phyloP scores from a whole-genome alignment of 2,329 filamentous ascomycete genomes.

The Alternaria hordeiaustralica region DNA sequence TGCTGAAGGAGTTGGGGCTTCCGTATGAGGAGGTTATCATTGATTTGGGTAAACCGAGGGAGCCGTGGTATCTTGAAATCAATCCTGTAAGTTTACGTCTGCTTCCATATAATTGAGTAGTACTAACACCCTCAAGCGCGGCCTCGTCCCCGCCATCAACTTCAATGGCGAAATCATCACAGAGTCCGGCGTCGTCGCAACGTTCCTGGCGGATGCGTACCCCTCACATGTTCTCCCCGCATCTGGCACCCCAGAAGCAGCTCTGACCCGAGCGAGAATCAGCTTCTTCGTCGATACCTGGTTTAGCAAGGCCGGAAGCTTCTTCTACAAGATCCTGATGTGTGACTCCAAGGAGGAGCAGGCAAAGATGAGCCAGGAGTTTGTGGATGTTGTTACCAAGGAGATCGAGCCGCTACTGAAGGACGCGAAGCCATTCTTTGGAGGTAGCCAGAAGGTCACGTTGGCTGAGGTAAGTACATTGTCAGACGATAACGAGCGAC shows the following conservation, averaged over 20 bases:
- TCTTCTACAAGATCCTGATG: constrained; percentile 55
- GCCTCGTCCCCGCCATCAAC: constrained; percentile 74
- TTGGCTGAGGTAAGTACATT: constrained; percentile 69
- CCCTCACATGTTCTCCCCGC: constrained; percentile 71
- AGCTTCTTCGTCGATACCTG: constrained; percentile 76
- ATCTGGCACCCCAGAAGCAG: constrained; percentile 58
- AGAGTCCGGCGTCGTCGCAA: constrained; percentile 75
- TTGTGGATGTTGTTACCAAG: constrained; percentile 66
- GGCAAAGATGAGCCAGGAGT: constrained; percentile 56
- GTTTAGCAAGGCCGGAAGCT: constrained; percentile 64
- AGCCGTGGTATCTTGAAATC: constrained; percentile 75
- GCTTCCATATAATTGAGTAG: not conserved
- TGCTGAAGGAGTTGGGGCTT: constrained; percentile 69
- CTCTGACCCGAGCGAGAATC: constrained; percentile 70
- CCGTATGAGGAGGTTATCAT: constrained; percentile 75
- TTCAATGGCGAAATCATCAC: constrained; percentile 70
- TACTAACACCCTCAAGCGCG: constrained; percentile 55
- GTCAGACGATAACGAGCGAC: not conserved
- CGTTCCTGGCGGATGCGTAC: constrained; percentile 73
- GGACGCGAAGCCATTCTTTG: constrained; percentile 55
- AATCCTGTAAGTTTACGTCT: constrained; percentile 63
- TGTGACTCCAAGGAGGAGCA: constrained; percentile 58
- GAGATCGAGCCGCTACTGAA: constrained; percentile 75
- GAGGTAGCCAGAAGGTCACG: constrained; percentile 62
- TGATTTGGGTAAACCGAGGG: constrained; percentile 71